These are phyloP conservation scores for Penstemon barbatus DNA, from an alignment of 257 asterid species.

Conservation along the genomic window DNA sequence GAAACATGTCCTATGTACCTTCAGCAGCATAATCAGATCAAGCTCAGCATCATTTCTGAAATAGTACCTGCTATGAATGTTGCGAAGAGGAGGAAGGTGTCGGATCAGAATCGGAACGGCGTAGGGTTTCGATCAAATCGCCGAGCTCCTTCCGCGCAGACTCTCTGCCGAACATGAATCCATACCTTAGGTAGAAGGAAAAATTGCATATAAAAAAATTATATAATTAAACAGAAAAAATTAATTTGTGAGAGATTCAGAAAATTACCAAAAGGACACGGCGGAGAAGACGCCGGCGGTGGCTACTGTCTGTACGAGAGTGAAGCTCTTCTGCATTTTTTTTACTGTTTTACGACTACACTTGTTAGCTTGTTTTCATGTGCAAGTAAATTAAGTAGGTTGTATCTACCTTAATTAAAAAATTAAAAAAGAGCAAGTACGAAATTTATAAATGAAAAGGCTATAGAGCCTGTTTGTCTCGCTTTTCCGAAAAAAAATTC, in stretches of 20 bases:
- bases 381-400: too few relatives aligned
- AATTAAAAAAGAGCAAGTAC: too few relatives aligned
- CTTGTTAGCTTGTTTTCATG: too few relatives aligned
- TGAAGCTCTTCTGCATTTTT: constrained; percentile 72
- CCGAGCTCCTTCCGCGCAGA: constrained; percentile 81
- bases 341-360: too few relatives aligned
- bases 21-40: constrained; percentile 16
- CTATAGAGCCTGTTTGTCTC: too few relatives aligned
- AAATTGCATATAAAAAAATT: neutral
- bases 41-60: constrained; percentile 10
- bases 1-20: constrained; percentile 27
- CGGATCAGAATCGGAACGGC: constrained; percentile 50
- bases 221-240: neutral
- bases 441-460: too few relatives aligned
- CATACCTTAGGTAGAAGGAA: constrained; percentile 56
- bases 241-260: neutral
- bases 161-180: constrained; percentile 91
- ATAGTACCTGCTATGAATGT: constrained; percentile 37
- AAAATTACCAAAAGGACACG: constrained; percentile 67
- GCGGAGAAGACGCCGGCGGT: constrained; percentile 87
- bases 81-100: constrained; percentile 31
- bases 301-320: constrained; percentile 72
- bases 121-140: constrained; percentile 70
- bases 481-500: too few relatives aligned
- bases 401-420: too few relatives aligned